phyloP scores from a whole-genome alignment of 768 basidiomycete species.

The Russula vinacea region DNA sequence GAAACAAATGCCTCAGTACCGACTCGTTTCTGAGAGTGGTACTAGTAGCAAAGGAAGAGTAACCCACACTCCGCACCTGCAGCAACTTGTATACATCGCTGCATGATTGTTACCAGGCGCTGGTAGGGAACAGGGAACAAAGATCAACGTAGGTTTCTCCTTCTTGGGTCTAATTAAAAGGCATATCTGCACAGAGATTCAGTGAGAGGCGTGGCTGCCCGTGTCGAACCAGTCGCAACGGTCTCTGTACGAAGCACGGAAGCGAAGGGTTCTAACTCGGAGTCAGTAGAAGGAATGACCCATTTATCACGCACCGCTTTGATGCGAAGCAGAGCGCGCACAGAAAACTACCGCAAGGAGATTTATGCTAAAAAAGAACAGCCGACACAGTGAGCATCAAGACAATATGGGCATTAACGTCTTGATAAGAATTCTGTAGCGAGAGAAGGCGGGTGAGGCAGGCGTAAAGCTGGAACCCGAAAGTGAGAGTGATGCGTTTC shows the following conservation, averaged over 20 bases:
- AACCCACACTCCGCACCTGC: not conserved
- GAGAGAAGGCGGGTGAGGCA: not conserved
- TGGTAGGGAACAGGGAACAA: not conserved
- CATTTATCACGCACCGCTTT: conserved; percentile 7
- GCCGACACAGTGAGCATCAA: not conserved
- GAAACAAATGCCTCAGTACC: not conserved
- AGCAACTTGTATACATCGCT: not conserved
- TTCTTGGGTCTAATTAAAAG: conserved; percentile 20
- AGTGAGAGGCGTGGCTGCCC: not conserved
- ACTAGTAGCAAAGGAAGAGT: not conserved
- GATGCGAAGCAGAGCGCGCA: not conserved
- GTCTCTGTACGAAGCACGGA: not conserved
- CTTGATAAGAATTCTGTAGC: not conserved
- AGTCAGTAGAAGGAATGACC: conserved; percentile 12
- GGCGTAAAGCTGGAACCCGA: not conserved
- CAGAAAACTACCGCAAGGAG: not conserved
- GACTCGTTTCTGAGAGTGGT: not conserved
- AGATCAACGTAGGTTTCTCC: conserved; percentile 8
- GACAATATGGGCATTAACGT: not conserved
- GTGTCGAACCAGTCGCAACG: not conserved
- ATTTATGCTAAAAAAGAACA: not conserved
- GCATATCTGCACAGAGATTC: not conserved
- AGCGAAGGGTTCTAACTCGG: conserved; percentile 8
- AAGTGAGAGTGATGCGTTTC: not conserved
- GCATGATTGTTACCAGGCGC: not conserved